A percentile compares a stretch with the other conserved stretches of the same genome.
Conservation (phyloP, 331 rosid species). For the Stylosanthes scabra region DNA sequence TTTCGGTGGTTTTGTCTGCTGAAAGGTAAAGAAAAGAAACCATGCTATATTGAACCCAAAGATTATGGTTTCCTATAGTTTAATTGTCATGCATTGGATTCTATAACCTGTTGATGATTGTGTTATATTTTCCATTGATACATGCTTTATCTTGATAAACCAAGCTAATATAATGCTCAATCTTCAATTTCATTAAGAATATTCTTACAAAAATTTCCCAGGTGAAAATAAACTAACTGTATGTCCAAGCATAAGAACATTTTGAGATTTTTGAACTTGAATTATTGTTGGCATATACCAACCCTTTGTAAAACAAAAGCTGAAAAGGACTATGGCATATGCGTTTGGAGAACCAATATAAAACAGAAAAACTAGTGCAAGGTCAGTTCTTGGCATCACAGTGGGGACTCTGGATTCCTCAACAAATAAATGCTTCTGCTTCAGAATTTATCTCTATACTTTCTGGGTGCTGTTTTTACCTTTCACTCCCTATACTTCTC, state of each 20-base stretch:
- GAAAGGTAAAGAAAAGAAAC: not conserved
- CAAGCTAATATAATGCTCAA: not conserved
- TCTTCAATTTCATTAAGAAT: not conserved
- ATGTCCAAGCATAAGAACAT: slow-evolving; percentile 3
- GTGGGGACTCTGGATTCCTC: slow-evolving; percentile 50
- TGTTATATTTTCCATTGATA: not conserved
- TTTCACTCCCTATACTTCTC: not conserved
- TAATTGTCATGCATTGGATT: not conserved
- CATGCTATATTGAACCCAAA: not conserved
- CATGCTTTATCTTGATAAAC: slow-evolving; percentile 15
- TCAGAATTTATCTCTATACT: slow-evolving; percentile 14
- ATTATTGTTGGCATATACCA: slow-evolving; percentile 46
- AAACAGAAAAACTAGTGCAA: slow-evolving; percentile 40
- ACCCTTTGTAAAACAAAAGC: slow-evolving; percentile 13
- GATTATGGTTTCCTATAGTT: not conserved
- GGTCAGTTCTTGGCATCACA: slow-evolving; percentile 57
- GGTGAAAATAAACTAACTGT: slow-evolving; percentile 8
- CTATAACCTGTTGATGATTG: not conserved
- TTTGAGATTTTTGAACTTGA: slow-evolving; percentile 6
- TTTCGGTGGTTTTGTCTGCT: slow-evolving; percentile 27
- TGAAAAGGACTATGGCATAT: slow-evolving; percentile 43
- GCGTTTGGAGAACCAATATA: slow-evolving; percentile 26
- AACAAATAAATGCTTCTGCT: slow-evolving; percentile 31
- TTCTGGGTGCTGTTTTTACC: not conserved
- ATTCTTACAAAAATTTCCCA: not conserved